Base-by-base conservation (phyloP, 345 rosid genomes). In the Pseudoturritis turrita region DNA sequence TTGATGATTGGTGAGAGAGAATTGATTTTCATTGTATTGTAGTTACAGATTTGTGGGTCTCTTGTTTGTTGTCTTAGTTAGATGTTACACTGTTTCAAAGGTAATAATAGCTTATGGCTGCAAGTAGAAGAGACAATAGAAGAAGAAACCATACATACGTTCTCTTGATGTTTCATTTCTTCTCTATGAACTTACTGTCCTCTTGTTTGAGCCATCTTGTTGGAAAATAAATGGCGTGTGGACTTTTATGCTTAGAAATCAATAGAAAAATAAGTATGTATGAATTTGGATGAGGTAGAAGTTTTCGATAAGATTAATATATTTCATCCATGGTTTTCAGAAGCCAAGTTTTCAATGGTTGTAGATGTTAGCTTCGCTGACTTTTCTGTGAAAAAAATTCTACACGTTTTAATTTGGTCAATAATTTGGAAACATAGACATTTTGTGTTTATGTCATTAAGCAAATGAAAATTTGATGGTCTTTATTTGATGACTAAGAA, bases 391-490 rank as follows among this genome's bases (percentile, higher is more conserved):
- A 51, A 50, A 17, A 33, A 29, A 22, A 2, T 52, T 14, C 52
- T 53, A 35, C 22, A 60, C 56, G 74, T 75, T 68, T 60, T 51
- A 43, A 50, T 25, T 41, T 60, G 56, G 73, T 47, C 66, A 73
- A 73, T 64, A 56, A 55, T 37, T 49, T 37, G 22, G 53, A 60
- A 52, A 41, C 56, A 33, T 74, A 36, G 56, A 5, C 62, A 50
- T 29, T 68, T 41, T 59, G 11, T 59, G 55, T 45, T 50, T 22
- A 65, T 57, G 52, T 57, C 77, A 66, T n/a, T 22, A 9, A 17
- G 19, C 12, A 62, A 51, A 31, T 53, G 47, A 21, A 11, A 11
- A 43, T 4, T 62, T 21, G 10, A 1, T 62, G 8, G 28, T 62
- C 15, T 19, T 21, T 21, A 31, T 12, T 8, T 49, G 44, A 50